These are phyloP conservation scores for Microdochium bolleyi DNA, from an alignment of 2,329 filamentous ascomycete genomes.

Conservation along the genomic window DNA sequence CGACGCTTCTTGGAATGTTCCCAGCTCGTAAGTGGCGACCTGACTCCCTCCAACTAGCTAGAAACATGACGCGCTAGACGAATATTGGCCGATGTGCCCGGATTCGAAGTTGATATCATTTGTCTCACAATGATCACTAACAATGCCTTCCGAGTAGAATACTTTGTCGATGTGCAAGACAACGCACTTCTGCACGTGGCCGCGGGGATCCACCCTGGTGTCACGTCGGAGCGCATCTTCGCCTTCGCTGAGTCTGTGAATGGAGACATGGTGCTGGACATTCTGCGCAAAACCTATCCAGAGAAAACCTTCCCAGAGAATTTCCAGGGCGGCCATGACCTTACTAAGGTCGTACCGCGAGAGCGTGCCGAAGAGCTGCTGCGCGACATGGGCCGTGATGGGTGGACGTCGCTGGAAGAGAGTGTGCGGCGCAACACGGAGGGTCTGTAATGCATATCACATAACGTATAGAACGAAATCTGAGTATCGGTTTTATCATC, in stretches of 20 bases:
- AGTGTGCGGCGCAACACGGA: slow-evolving; percentile 6
- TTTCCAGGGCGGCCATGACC: slow-evolving; percentile 6
- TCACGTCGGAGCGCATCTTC: slow-evolving; percentile 43
- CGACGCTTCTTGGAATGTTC: not conserved
- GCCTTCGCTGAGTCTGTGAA: slow-evolving; percentile 38
- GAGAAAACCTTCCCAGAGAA: slow-evolving; percentile 7
- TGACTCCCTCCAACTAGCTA: not conserved
- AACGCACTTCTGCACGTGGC: slow-evolving; percentile 42
- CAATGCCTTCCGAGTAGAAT: slow-evolving; percentile 19
- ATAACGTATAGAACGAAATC: too few species aligned
- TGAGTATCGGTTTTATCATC: too few species aligned
- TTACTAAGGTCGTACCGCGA: slow-evolving; percentile 8
- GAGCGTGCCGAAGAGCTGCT: slow-evolving; percentile 10
- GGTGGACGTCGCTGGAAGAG: slow-evolving; percentile 11
- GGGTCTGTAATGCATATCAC: slow-evolving; percentile 2
- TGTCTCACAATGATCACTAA: slow-evolving; percentile 1
- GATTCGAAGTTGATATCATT: too few species aligned
- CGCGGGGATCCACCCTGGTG: slow-evolving; percentile 34
- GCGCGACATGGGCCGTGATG: slow-evolving; percentile 10
- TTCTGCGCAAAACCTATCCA: slow-evolving; percentile 12
- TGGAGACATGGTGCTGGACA: slow-evolving; percentile 30
- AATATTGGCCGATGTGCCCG: too few species aligned
- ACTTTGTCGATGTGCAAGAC: slow-evolving; percentile 39
- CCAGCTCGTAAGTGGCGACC: slow-evolving; percentile 6
- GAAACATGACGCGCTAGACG: too few species aligned